Percentiles rank a stretch among this genome's conserved stretches.
Conservation (phyloP, 75 land plant genomes). For the Pinus albicaulis region DNA sequence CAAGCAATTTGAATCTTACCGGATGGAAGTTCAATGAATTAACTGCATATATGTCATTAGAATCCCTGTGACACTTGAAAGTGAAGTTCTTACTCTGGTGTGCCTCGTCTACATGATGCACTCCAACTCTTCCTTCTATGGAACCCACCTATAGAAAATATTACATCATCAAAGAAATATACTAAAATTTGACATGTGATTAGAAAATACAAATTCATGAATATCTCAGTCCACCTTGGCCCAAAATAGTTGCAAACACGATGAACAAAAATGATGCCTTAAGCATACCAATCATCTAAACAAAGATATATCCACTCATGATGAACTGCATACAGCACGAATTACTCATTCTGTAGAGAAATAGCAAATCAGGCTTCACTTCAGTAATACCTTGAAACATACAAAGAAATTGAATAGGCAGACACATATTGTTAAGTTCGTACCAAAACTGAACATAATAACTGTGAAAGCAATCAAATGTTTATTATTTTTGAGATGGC, state of each 20-base stretch:
- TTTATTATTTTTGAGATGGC: neutral
- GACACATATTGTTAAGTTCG: neutral
- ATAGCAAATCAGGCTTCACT: neutral
- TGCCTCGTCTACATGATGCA: constrained; percentile 92
- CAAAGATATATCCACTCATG: neutral
- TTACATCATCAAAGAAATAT: no score
- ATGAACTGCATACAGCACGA: neutral
- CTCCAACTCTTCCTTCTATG: constrained; percentile 96
- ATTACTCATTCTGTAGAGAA: neutral
- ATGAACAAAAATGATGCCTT: neutral
- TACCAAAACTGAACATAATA: neutral
- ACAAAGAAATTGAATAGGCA: neutral
- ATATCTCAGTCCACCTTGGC: neutral
- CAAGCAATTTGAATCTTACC: constrained; percentile 42
- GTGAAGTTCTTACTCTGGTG: constrained; percentile 90
- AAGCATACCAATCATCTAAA: neutral
- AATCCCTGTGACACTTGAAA: constrained; percentile 96
- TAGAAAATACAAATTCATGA: neutral
- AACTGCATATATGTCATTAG: constrained; percentile 86
- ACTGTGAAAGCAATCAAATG: neutral
- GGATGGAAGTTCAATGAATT: constrained; percentile 97
- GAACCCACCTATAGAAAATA: constrained; percentile 76
- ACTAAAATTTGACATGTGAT: neutral
- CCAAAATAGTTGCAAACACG: neutral
- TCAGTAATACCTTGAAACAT: neutral